phyloP scores from a whole-genome alignment of 495 filamentous ascomycete species.

The Aspergillus cristatus region DNA sequence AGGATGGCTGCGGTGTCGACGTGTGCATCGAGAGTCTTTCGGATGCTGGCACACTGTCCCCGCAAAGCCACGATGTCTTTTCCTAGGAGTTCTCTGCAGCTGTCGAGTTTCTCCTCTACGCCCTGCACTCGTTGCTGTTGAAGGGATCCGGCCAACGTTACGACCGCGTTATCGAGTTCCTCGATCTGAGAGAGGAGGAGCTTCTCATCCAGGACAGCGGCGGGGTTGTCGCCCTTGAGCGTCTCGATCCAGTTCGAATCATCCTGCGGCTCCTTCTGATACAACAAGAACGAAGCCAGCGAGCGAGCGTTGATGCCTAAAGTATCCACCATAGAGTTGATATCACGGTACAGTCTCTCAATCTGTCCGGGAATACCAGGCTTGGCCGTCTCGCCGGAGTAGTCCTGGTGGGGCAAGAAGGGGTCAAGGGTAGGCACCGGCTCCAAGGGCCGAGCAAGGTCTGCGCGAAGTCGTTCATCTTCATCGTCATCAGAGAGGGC shows the following conservation, averaged over 20 bases:
- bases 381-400: slow-evolving; percentile 46
- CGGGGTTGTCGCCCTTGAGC: slow-evolving; percentile 31
- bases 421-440: slow-evolving; percentile 45
- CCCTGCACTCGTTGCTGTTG: slow-evolving; percentile 55
- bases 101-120: slow-evolving; percentile 52
- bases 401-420: slow-evolving; percentile 63
- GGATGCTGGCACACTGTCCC: slow-evolving; percentile 62
- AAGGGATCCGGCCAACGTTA: slow-evolving; percentile 47
- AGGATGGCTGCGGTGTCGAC: slow-evolving; percentile 51
- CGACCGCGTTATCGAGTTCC: slow-evolving; percentile 49
- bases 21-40: slow-evolving; percentile 59
- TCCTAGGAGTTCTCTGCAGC: slow-evolving; percentile 47
- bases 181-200: slow-evolving; percentile 65
- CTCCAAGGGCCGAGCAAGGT: slow-evolving; percentile 44
- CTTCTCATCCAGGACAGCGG: slow-evolving; percentile 44
- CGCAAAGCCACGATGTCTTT: slow-evolving; percentile 59
- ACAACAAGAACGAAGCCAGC: slow-evolving; percentile 58
- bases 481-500: slow-evolving; percentile 51
- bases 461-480: slow-evolving; percentile 50
- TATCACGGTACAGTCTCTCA: slow-evolving; percentile 80
- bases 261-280: slow-evolving; percentile 39
- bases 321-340: slow-evolving; percentile 94
- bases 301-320: slow-evolving; percentile 78
- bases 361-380: slow-evolving; percentile 66
- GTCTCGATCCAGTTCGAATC: slow-evolving; percentile 41